These are phyloP conservation scores for Nicotiana paniculata DNA, from an alignment of 257 asterid species.

Conservation along the genomic window DNA sequence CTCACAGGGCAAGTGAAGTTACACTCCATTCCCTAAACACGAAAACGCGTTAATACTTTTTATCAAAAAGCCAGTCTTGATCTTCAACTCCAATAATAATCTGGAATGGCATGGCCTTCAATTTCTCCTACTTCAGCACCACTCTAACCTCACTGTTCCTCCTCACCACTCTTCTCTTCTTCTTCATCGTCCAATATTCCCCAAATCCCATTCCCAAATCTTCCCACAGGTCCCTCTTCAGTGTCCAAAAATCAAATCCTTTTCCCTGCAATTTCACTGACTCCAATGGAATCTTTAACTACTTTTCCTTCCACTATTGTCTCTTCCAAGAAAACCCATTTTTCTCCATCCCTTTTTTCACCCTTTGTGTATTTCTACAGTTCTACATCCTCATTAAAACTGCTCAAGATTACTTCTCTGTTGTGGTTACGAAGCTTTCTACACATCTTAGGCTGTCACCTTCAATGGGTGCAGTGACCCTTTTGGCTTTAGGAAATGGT, in stretches of 20 bases:
- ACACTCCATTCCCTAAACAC: neutral
- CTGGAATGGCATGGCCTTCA: constrained; percentile 77
- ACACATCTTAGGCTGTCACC: constrained; percentile 65
- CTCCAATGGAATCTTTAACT: constrained; percentile 59
- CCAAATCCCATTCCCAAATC: constrained; percentile 10
- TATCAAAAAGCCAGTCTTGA: neutral
- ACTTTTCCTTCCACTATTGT: constrained; percentile 55
- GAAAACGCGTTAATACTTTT: neutral
- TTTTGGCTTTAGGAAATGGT: constrained; percentile 87
- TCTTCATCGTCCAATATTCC: constrained; percentile 33
- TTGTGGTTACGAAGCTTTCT: constrained; percentile 74
- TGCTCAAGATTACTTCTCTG: constrained; percentile 88
- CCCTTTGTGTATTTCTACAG: constrained; percentile 49
- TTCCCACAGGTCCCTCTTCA: constrained; percentile 26
- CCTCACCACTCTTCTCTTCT: constrained; percentile 37
- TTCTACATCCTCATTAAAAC: constrained; percentile 84
- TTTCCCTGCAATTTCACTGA: constrained; percentile 28
- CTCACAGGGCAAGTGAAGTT: neutral
- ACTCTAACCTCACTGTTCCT: constrained; percentile 38
- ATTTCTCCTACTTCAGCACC: constrained; percentile 26
- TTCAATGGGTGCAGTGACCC: constrained; percentile 97
- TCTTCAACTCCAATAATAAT: neutral
- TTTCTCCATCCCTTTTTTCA: constrained; percentile 61
- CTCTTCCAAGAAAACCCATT: constrained; percentile 36
- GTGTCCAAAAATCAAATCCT: constrained; percentile 4